Evolutionary conservation across 768 basidiomycete genomes (phyloP).

Genomic region (Ramaria rubella): DNA sequence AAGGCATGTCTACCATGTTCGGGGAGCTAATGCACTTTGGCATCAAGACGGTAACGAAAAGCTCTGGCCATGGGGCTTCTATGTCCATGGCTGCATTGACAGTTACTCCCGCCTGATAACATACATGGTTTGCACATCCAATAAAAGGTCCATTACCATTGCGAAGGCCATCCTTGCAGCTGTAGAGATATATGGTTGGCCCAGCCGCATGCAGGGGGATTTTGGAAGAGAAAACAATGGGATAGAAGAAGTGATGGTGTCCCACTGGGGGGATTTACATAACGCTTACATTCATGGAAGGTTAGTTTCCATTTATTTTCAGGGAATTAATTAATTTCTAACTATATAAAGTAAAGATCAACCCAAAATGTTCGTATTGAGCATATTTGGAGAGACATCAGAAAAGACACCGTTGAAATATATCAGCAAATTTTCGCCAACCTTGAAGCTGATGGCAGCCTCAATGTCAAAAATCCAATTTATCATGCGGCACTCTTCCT

Average conservation of each 20-base stretch:
- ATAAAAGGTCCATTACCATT: constrained; percentile 22
- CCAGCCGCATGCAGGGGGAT: constrained; percentile 16
- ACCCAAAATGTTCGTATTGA: constrained; percentile 19
- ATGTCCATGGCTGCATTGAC: background rate
- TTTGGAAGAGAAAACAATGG: constrained; percentile 18
- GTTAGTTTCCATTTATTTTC: no score
- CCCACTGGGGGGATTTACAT: constrained; percentile 7
- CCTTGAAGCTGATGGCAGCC: constrained; percentile 21
- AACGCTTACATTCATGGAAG: background rate
- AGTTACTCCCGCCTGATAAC: background rate
- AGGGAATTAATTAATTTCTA: background rate
- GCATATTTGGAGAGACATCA: constrained; percentile 17
- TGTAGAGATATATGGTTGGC: constrained; percentile 12
- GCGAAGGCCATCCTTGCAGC: constrained; percentile 12
- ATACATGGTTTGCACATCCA: constrained; percentile 22
- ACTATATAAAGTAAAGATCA: background rate
- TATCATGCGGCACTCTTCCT: constrained; percentile 22
- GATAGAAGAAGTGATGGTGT: constrained; percentile 17
- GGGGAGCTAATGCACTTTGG: background rate
- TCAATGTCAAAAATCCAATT: constrained; percentile 21
- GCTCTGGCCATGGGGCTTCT: background rate
- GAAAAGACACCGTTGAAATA: constrained; percentile 24
- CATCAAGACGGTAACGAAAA: background rate
- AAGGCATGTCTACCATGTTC: background rate
- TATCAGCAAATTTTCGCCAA: constrained; percentile 25